Percentiles rank a stretch among this genome's conserved stretches.
Evolutionary conservation across 2,329 filamentous ascomycete species (phyloP).

Genomic region (Ophiostoma triangulosporum): DNA sequence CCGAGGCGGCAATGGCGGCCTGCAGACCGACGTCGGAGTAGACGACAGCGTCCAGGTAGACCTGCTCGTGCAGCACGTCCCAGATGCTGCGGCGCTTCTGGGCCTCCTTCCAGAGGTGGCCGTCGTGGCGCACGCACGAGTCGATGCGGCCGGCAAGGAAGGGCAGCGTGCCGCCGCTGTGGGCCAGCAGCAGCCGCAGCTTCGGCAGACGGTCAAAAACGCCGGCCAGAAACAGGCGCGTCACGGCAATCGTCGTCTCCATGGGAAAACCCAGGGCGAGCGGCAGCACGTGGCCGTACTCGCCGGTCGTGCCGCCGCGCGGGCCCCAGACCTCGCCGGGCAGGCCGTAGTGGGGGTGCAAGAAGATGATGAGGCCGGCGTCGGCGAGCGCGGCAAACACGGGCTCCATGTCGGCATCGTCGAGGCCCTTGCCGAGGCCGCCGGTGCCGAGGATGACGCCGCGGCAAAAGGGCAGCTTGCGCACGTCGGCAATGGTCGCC

Average conservation of each 20-base stretch:
- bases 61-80: slow-evolving; percentile 52
- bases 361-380: slow-evolving; percentile 55
- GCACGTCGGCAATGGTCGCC: slow-evolving; percentile 50
- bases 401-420: slow-evolving; percentile 60
- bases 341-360: slow-evolving; percentile 87
- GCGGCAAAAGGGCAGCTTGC: slow-evolving; percentile 50
- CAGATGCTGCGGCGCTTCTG: slow-evolving; percentile 39
- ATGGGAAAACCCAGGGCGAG: slow-evolving; percentile 79
- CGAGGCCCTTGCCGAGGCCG: slow-evolving; percentile 65
- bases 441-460: slow-evolving; percentile 84
- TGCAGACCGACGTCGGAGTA: slow-evolving; percentile 63
- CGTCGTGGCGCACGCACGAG: slow-evolving; percentile 75
- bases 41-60: slow-evolving; percentile 79
- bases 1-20: slow-evolving; percentile 52
- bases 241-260: slow-evolving; percentile 83
- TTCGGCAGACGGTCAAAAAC: slow-evolving; percentile 65
- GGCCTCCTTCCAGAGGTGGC: slow-evolving; percentile 53
- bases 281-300: slow-evolving; percentile 79
- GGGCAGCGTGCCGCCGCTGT: slow-evolving; percentile 77
- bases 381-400: slow-evolving; percentile 58
- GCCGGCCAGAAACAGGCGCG: slow-evolving; percentile 73
- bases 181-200: slow-evolving; percentile 66
- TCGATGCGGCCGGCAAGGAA: slow-evolving; percentile 83
- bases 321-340: slow-evolving; percentile 69
- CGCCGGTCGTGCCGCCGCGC: slow-evolving; percentile 31